Conservation (phyloP, 2,329 filamentous ascomycete species). For the Trichoderma oligosporum region DNA sequence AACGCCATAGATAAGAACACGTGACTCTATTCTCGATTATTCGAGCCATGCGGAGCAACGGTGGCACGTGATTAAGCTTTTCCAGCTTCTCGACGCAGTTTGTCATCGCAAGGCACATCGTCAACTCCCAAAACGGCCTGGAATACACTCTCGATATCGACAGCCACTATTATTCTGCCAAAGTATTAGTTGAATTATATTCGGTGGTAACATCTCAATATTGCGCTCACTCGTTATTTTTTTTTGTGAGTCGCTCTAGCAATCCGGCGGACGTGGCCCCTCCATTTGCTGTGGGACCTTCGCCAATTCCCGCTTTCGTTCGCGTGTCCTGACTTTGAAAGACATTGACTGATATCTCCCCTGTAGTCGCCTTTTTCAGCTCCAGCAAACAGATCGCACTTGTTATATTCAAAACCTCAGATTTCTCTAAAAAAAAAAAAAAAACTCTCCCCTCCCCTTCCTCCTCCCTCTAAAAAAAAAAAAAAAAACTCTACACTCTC, state of each 20-base stretch:
- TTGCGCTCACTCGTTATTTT: conserved; percentile 33
- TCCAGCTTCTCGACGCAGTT: conserved; percentile 23
- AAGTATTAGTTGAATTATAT: conserved; percentile 39
- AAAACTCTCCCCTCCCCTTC: neutral
- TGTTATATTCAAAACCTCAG: conserved; percentile 18
- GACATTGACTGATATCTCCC: conserved; percentile 23
- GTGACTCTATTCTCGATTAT: conserved; percentile 5
- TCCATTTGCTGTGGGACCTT: conserved; percentile 18
- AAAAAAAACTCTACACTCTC: neutral
- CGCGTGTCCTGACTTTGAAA: conserved; percentile 28
- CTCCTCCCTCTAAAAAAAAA: neutral
- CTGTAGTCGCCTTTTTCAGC: conserved; percentile 26
- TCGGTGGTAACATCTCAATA: conserved; percentile 33
- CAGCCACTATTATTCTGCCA: conserved; percentile 38
- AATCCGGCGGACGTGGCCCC: conserved; percentile 19
- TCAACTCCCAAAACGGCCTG: conserved; percentile 20
- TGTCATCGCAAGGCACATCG: conserved; percentile 22
- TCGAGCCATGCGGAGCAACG: conserved; percentile 17
- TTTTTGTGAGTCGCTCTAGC: conserved; percentile 29
- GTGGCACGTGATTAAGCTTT: conserved; percentile 17
- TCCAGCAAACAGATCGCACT: conserved; percentile 24
- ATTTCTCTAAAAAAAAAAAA: neutral
- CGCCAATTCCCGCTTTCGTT: conserved; percentile 19
- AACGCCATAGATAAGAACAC: conserved; percentile 12
- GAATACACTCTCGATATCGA: conserved; percentile 32